These are phyloP conservation scores for Botryosphaeria agaves DNA, from an alignment of 2,329 filamentous ascomycete species.

Conservation along the genomic window DNA sequence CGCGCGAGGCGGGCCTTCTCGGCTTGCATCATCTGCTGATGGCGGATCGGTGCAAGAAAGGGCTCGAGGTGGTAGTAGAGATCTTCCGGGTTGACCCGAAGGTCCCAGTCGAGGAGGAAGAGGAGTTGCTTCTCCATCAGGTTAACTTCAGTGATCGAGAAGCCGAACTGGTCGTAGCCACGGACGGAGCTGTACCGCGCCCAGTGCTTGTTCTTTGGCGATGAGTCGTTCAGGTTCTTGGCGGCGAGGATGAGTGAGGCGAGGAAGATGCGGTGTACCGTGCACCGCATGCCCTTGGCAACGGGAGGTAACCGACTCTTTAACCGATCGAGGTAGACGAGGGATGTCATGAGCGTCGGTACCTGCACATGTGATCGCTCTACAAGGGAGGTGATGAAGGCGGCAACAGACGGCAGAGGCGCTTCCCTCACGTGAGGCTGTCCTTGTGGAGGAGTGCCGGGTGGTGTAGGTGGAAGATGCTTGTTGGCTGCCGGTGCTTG, in stretches of 20 bases:
- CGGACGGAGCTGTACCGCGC: slow-evolving; percentile 74
- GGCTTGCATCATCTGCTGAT: slow-evolving; percentile 34
- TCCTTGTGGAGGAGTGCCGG: slow-evolving; percentile 37
- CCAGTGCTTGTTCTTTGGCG: slow-evolving; percentile 99
- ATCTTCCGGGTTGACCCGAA: slow-evolving; percentile 69
- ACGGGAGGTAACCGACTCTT: slow-evolving; percentile 76
- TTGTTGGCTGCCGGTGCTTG: slow-evolving; percentile 23
- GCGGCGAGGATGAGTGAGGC: slow-evolving; percentile 71
- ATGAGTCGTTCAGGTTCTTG: slow-evolving; percentile 97
- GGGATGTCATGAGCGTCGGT: slow-evolving; percentile 87
- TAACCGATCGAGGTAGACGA: slow-evolving; percentile 82
- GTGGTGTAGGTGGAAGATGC: slow-evolving; percentile 39
- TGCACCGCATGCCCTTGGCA: slow-evolving; percentile 91
- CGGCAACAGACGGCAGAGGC: slow-evolving; percentile 59
- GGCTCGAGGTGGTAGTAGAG: slow-evolving; percentile 74
- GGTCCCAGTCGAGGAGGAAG: slow-evolving; percentile 86
- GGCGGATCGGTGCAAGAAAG: slow-evolving; percentile 74
- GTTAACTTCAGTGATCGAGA: slow-evolving; percentile 91
- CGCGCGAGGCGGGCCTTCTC: slow-evolving; percentile 30
- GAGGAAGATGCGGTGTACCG: slow-evolving; percentile 93
- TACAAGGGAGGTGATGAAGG: slow-evolving; percentile 84
- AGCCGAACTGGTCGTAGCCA: slow-evolving; percentile 63
- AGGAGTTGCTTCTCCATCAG: slow-evolving; percentile 98
- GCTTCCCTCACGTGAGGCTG: slow-evolving; percentile 31
- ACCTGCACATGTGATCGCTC: slow-evolving; percentile 92